Base-by-base conservation (phyloP, 108 stramenopile genomes). In the Skeletonema costatum region DNA sequence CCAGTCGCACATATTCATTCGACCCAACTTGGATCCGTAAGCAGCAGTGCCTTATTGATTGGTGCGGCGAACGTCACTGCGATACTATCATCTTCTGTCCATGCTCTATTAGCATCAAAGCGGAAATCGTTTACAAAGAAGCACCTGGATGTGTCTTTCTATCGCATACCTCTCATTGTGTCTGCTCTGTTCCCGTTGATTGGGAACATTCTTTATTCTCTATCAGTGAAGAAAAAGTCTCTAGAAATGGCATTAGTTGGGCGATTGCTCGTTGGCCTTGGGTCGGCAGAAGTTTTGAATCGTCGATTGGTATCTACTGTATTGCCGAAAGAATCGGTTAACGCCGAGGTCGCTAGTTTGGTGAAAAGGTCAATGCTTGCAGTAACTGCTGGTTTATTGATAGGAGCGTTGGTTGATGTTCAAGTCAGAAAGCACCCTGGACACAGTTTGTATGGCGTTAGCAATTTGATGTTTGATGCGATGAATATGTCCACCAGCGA, bases 241-340 rank as follows among this genome's bases (percentile, higher is more conserved):
- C 33, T 81, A 2, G 33, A 16, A 68, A 76, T 81, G 65, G 80
- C 80, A 42, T 32, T 81, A 19, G 36, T 73, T 19, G 84, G 84
- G 29, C 64, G 84, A 19, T 73, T 81, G 14, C 66, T 85, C 4
- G 32, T 81, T 32, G 84, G 84, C 19, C 73, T 85, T 19, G 77
- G 74, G 5, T 80, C 61, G 17, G 65, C 76, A 51, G 78, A 83
- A 62, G 11, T 66, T 29, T 51, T 81, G 36, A 76, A 77, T 53
- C 48, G 75, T 60, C 80, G 75, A 14, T 51, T 81, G 44, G 33
- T 70, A 12, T 25, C n/a, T 61, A 58, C 60, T 10, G 50, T 75
- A 19, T 13, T 80, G 16, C 44, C 65, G 32, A 61, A 31, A 8
- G 74, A 77, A 46, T 71, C 58, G 5, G 65, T 84, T 13, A 78